Evolutionary conservation across 139 green algal genomes (phyloP).

Genomic region (Ulvella scutata): DNA sequence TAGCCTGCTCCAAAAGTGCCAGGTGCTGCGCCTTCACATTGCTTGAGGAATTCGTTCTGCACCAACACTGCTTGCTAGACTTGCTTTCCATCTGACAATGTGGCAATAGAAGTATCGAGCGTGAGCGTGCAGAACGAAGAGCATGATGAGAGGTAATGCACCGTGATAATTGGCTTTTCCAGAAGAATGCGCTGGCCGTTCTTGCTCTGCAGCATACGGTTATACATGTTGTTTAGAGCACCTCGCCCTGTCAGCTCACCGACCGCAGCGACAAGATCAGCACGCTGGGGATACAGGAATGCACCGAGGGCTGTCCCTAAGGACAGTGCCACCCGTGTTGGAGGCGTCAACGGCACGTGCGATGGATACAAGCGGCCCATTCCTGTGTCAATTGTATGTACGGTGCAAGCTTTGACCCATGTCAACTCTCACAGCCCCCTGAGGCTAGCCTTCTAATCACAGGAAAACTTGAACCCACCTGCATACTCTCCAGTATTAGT

Average conservation of each 20-base stretch:
- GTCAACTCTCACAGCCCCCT: too few relatives aligned
- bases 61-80: too few relatives aligned
- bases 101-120: too few relatives aligned
- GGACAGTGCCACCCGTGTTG: not conserved
- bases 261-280: conserved; percentile 67
- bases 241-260: conserved; percentile 51
- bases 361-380: conserved; percentile 1
- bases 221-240: conserved; percentile 29
- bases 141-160: conserved; percentile 10
- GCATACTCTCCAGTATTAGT: too few relatives aligned
- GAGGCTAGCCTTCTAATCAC: too few relatives aligned
- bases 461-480: too few relatives aligned
- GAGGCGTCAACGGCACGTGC: not conserved
- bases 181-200: conserved; percentile 44
- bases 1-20: conserved; percentile 79
- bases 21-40: not conserved
- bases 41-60: not conserved
- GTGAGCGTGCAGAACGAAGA: too few relatives aligned
- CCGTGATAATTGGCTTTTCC: conserved; percentile 59
- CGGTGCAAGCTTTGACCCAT: too few relatives aligned
- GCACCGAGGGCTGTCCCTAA: not conserved
- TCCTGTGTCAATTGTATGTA: too few relatives aligned
- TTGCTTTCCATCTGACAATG: too few relatives aligned
- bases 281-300: conserved; percentile 14
- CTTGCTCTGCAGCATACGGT: conserved; percentile 48